Conservation (phyloP, 768 basidiomycete species). For the Lentinula sp. region DNA sequence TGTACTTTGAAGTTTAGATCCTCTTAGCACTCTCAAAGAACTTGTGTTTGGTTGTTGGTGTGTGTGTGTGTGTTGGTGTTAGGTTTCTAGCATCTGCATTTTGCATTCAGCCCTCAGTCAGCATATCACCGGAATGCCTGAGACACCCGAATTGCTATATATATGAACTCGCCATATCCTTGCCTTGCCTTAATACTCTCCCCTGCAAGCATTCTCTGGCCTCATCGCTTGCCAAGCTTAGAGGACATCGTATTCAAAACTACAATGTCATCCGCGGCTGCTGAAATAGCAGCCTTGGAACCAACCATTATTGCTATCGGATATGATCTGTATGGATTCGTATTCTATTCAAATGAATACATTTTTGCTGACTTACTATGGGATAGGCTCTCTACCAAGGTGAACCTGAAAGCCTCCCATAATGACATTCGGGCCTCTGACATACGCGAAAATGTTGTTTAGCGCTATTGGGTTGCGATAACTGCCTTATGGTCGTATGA, state of each 20-base stretch:
- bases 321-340: background rate
- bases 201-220: too few relatives aligned
- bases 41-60: too few relatives aligned
- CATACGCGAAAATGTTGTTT: background rate
- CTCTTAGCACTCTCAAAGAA: too few relatives aligned
- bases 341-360: too few relatives aligned
- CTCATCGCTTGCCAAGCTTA: too few relatives aligned
- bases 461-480: conserved; percentile 10
- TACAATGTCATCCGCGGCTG: background rate
- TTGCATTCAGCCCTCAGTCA: too few relatives aligned
- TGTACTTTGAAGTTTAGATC: too few relatives aligned
- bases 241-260: background rate
- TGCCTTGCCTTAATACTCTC: too few relatives aligned
- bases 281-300: background rate
- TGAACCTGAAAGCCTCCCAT: background rate
- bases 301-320: background rate
- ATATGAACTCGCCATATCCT: too few relatives aligned
- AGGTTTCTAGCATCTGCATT: too few relatives aligned
- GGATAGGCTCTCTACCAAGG: background rate
- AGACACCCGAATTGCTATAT: background rate
- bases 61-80: too few relatives aligned
- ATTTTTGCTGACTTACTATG: too few relatives aligned
- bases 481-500: conserved; percentile 13
- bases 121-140: background rate
- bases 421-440: background rate